Percentiles rank a stretch among this genome's conserved stretches.
Evolutionary conservation across 2,329 filamentous ascomycete species (phyloP).

Genomic region (Pseudocercospora cruenta): DNA sequence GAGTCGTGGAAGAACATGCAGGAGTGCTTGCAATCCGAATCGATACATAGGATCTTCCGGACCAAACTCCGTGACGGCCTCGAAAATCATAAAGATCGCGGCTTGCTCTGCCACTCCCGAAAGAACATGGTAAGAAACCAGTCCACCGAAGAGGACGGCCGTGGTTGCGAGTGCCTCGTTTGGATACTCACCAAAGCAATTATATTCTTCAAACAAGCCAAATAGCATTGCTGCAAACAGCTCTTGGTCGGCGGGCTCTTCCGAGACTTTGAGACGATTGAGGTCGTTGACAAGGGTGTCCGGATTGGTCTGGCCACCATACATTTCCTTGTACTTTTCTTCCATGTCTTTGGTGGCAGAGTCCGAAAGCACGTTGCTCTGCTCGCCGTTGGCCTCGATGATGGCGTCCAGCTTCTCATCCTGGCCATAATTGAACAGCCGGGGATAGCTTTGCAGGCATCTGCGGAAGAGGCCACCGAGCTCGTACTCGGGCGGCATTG

Average conservation of each 20-base stretch:
- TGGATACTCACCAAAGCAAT: constrained; percentile 92
- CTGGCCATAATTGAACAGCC: constrained; percentile 94
- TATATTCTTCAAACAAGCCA: constrained; percentile 94
- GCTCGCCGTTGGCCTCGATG: constrained; percentile 76
- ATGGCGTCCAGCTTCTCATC: constrained; percentile 76
- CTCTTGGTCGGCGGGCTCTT: constrained; percentile 83
- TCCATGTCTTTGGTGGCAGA: constrained; percentile 91
- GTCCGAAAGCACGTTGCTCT: constrained; percentile 77
- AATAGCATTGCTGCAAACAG: constrained; percentile 99
- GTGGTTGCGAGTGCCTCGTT: constrained; percentile 95
- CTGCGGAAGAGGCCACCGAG: constrained; percentile 75
- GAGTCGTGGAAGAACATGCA: constrained; percentile 82
- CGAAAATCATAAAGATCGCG: constrained; percentile 96
- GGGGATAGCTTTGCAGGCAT: constrained; percentile 89
- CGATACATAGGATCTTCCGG: constrained; percentile 94
- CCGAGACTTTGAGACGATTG: constrained; percentile 84
- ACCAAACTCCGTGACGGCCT: constrained; percentile 83
- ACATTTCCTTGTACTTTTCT: constrained; percentile 97
- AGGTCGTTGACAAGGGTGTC: constrained; percentile 83
- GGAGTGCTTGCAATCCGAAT: constrained; percentile 91
- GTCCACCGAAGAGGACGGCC: constrained; percentile 88
- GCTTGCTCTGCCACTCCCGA: constrained; percentile 89
- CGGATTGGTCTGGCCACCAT: constrained; percentile 85
- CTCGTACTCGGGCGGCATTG: constrained; percentile 67
- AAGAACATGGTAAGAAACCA: constrained; percentile 86